Evolutionary conservation across 2,329 filamentous ascomycete species (phyloP), one percentile per base, ranked within the genome.

Genomic region (Xylaria hypoxylon): DNA sequence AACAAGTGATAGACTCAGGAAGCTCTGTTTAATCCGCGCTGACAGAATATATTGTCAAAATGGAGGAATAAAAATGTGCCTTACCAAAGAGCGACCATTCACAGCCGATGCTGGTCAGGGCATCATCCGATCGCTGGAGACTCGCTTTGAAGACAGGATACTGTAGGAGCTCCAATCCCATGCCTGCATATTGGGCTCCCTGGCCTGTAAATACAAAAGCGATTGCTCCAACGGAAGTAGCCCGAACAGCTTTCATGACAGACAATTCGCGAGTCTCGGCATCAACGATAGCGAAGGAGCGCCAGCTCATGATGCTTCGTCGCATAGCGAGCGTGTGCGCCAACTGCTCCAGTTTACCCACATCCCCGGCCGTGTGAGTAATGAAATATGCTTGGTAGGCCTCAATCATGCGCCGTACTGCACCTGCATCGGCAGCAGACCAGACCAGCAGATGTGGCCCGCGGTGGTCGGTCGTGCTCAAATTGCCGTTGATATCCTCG

Each of bases 361-460:
- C 22, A 15, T 58, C 13, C 1, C 61, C 28, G 5, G 24, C 26
- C 1, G 66, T 44, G n/a, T 51, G 53, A 11, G 38, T 15, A 4
- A 60, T 24, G 61, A 67, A 72, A 45, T 64, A 74, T 2, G 48
- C 22, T 22, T 66, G 26, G 33, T 75, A 68, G 1, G 35, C 17
- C 10, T 69, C 56, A 5, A 63, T 42, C 24, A 68, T 62, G 11
- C 72, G 69, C 24, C 67, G 38, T 11, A 73, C 28, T 6, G 71
- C 70, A 1, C 59, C 65, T 50, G 71, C 65, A 53, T 74, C 71
- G 0, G 64, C 60, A 1, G 74, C 73, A 2, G 59, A 59, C 68
- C 68, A 75, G 5, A 74, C 67, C 0, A 76, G 60, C 13, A 76
- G 70, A 7, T n/a, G n/a, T n/a, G n/a, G n/a, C n/a, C n/a, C n/a